Evolutionary conservation across 352 stramenopile genomes (phyloP).

Genomic region (Halophytophthora polymorphica): DNA sequence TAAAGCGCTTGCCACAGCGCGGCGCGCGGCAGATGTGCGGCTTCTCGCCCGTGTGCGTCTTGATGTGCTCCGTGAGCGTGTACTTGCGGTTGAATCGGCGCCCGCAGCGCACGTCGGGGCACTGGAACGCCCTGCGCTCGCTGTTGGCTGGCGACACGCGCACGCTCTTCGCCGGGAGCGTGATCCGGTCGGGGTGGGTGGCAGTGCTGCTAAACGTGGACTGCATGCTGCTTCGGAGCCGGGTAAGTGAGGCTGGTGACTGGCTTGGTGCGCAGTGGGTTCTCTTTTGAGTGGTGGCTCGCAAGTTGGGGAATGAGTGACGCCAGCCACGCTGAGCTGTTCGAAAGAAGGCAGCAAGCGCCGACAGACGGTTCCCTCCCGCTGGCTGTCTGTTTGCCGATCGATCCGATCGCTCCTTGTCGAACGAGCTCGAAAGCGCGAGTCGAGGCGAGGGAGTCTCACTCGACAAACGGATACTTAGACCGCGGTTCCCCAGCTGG

Average conservation of each 20-base stretch:
- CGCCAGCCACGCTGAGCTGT: neutral
- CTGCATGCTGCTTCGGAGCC: constrained; percentile 1
- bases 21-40: constrained; percentile 34
- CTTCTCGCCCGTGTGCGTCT: constrained; percentile 67
- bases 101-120: constrained; percentile 33
- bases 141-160: constrained; percentile 10
- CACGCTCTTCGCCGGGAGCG: constrained; percentile 8
- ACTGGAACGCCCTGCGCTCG: constrained; percentile 35
- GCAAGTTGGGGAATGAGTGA: constrained; percentile 4
- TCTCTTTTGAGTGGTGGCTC: neutral
- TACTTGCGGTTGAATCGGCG: constrained; percentile 68
- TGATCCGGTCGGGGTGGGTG: constrained; percentile 10
- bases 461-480: constrained; percentile 1
- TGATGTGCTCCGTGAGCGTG: constrained; percentile 71
- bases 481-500: constrained; percentile 2
- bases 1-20: constrained; percentile 49
- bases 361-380: too few relatives aligned
- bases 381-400: neutral
- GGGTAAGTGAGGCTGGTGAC: neutral
- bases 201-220: neutral
- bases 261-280: neutral
- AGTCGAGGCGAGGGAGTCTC: neutral
- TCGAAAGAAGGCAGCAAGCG: neutral
- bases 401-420: neutral
- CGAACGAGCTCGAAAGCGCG: neutral